Evolutionary conservation across 495 filamentous ascomycete genomes (phyloP).

Genomic region (Saxispiralis lemnorum): DNA sequence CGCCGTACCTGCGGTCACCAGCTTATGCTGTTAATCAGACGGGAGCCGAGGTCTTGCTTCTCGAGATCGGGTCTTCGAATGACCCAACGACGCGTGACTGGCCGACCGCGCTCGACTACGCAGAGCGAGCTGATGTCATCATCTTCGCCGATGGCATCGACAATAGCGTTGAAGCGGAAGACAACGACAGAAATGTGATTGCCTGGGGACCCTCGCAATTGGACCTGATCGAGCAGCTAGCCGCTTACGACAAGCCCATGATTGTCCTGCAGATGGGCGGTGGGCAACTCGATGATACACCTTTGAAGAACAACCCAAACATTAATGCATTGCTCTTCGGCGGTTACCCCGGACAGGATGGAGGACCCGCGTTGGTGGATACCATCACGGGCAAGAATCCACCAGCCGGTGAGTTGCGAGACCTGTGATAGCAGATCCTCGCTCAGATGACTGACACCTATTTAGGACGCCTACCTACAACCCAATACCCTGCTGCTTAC

Average conservation of each 20-base stretch:
- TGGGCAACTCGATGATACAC: conserved; percentile 22
- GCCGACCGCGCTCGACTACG: conserved; percentile 30
- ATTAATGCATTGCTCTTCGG: conserved; percentile 39
- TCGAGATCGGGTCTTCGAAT: conserved; percentile 28
- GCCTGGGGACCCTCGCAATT: conserved; percentile 41
- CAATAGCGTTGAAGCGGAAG: conserved; percentile 37
- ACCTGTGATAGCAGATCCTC: too few relatives aligned
- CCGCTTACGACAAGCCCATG: conserved; percentile 34
- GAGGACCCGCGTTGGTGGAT: conserved; percentile 37
- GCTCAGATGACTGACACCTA: too few relatives aligned
- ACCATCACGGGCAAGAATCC: conserved; percentile 36
- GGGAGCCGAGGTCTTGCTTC: conserved; percentile 32
- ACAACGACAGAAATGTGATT: conserved; percentile 36
- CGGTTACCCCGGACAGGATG: conserved; percentile 43
- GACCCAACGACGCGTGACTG: conserved; percentile 26
- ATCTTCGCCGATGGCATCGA: conserved; percentile 43
- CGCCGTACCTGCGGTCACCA: conserved; percentile 39
- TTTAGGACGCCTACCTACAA: conserved; percentile 30
- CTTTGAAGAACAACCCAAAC: conserved; percentile 25
- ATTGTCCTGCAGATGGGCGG: conserved; percentile 41
- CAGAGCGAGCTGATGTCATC: conserved; percentile 35
- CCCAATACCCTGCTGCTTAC: conserved; percentile 41
- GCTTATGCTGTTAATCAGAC: conserved; percentile 32
- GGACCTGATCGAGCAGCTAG: conserved; percentile 35
- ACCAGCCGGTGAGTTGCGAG: conserved; percentile 29